phyloP scores from a whole-genome alignment of 192 early-diverging fungal species.

The Linnemannia elongata region DNA sequence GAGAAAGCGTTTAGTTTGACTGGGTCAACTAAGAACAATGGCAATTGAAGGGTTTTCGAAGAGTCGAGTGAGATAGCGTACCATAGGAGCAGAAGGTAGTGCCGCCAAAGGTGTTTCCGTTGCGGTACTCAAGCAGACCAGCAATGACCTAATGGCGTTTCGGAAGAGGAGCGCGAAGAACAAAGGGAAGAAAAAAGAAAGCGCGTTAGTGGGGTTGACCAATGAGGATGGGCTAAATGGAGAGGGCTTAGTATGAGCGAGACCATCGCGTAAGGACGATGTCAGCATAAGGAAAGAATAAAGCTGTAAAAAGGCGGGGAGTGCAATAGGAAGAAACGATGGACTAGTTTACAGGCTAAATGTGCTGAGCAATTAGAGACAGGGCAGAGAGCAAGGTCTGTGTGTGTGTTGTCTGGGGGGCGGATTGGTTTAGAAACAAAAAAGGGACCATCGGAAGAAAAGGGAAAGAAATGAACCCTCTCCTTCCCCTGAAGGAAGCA shows the following conservation, averaged over 20 bases:
- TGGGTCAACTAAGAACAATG: background rate
- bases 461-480: constrained; percentile 4
- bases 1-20: background rate
- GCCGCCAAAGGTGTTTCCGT: constrained; percentile 51
- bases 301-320: background rate
- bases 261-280: background rate
- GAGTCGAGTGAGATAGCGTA: background rate
- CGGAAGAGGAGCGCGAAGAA: background rate
- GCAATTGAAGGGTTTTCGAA: background rate
- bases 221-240: background rate
- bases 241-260: background rate
- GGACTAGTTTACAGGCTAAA: background rate
- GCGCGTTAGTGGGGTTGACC: background rate
- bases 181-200: background rate
- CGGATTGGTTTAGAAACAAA: background rate
- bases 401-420: background rate
- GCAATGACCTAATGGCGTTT: constrained; percentile 30
- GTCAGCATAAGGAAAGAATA: background rate
- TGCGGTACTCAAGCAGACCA: constrained; percentile 39
- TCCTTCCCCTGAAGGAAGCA: background rate
- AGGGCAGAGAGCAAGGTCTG: background rate
- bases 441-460: background rate
- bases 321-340: background rate
- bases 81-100: constrained; percentile 50
- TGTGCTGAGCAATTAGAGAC: too few relatives aligned